phyloP scores from a whole-genome alignment of 345 rosid species.

The Garcia nutans region DNA sequence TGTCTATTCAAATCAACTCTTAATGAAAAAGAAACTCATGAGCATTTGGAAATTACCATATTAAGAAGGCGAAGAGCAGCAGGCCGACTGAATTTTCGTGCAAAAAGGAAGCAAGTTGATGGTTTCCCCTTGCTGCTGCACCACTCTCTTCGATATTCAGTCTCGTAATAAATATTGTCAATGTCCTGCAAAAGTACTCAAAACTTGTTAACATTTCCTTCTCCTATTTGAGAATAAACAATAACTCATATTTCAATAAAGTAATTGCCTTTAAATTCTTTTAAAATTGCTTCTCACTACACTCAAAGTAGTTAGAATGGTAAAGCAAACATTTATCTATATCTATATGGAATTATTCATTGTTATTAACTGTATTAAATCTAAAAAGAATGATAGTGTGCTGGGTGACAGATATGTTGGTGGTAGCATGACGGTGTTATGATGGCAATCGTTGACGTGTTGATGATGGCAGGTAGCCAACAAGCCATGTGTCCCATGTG shows the following conservation, averaged over 20 bases:
- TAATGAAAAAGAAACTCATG: not conserved
- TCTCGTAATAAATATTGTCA: constrained; percentile 80
- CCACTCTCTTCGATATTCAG: constrained; percentile 91
- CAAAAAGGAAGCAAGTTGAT: constrained; percentile 82
- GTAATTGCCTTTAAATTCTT: not conserved
- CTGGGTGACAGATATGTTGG: not conserved
- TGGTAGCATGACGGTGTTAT: not conserved
- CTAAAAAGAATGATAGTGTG: not conserved
- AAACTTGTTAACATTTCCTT: not conserved
- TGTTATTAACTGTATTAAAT: not conserved
- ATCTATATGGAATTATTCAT: not conserved
- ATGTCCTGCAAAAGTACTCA: constrained; percentile 48
- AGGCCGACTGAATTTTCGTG: constrained; percentile 90
- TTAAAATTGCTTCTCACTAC: not conserved
- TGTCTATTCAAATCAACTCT: not conserved
- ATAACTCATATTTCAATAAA: not conserved
- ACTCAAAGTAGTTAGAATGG: not conserved
- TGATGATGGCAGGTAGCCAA: not conserved
- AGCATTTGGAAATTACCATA: constrained; percentile 40
- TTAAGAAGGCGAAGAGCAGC: constrained; percentile 80
- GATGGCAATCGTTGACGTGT: not conserved
- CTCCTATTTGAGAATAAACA: not conserved
- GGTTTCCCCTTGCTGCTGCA: constrained; percentile 85
- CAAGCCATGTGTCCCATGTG: not conserved
- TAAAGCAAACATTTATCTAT: too few species aligned